Evolutionary conservation across 1,284 basidiomycete genomes (phyloP).

Genomic region (Ustilago vetiveriae): DNA sequence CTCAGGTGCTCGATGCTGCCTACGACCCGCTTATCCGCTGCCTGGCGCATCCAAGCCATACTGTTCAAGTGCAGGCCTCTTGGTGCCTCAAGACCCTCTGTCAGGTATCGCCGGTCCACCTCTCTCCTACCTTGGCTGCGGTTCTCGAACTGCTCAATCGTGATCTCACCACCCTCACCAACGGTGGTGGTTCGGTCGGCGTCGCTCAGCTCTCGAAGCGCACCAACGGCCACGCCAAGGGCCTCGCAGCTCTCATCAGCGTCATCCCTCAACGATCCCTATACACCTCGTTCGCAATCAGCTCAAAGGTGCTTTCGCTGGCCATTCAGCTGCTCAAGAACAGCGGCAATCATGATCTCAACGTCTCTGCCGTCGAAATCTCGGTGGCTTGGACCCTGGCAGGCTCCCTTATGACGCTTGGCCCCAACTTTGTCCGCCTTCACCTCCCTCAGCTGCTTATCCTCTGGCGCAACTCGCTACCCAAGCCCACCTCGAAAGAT

Average conservation of each 20-base stretch:
- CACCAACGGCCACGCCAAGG: constrained; percentile 86
- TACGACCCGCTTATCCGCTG: constrained; percentile 85
- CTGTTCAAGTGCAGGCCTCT: constrained; percentile 83
- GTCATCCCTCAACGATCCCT: constrained; percentile 86
- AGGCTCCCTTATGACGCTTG: constrained; percentile 88
- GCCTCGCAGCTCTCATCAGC: constrained; percentile 85
- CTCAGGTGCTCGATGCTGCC: constrained; percentile 86
- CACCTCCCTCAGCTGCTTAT: constrained; percentile 92
- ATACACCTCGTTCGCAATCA: constrained; percentile 93
- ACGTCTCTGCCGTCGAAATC: constrained; percentile 83
- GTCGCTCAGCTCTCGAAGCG: constrained; percentile 79
- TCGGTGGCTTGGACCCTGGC: constrained; percentile 95
- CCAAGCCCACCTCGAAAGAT: constrained; percentile 88
- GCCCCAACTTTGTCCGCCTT: constrained; percentile 89
- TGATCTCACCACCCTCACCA: constrained; percentile 73
- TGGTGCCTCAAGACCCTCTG: constrained; percentile 91
- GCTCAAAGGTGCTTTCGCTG: constrained; percentile 87
- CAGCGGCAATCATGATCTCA: constrained; percentile 87
- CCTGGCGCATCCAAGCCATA: constrained; percentile 85
- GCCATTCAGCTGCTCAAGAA: constrained; percentile 89
- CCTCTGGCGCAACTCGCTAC: constrained; percentile 94
- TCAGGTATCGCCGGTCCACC: constrained; percentile 82
- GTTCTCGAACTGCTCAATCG: constrained; percentile 83
- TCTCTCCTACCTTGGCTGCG: constrained; percentile 80
- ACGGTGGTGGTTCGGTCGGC: constrained; percentile 50